Percentiles rank a stretch among this genome's conserved stretches.
Conservation (phyloP, 129 eudicot genomes). For the Apium graveolens region DNA sequence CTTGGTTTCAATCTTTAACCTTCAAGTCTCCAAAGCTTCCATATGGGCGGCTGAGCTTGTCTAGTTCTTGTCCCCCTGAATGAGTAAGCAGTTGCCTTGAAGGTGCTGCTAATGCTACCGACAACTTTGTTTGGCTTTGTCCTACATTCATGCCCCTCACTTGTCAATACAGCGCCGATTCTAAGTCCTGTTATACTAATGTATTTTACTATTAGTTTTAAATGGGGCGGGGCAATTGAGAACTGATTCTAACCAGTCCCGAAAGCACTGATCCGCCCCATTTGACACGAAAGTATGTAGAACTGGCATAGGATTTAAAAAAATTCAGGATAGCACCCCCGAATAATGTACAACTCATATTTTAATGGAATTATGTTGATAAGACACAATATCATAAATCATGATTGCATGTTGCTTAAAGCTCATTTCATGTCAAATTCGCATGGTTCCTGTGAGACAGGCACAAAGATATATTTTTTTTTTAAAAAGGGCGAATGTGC, state of each 20-base stretch:
- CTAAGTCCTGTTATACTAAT: not conserved
- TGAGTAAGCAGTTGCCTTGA: conserved; percentile 44
- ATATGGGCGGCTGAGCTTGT: conserved; percentile 66
- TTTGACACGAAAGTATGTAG: not conserved
- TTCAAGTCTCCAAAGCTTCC: conserved; percentile 19
- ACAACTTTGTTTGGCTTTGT: conserved; percentile 52
- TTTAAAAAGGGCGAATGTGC: not conserved
- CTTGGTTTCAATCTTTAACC: conserved; percentile 22
- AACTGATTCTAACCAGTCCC: not conserved
- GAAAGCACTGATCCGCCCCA: not conserved
- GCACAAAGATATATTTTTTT: no score
- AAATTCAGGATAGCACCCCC: not conserved
- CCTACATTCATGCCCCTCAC: conserved; percentile 42
- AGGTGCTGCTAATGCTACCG: conserved; percentile 48
- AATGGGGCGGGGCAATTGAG: not conserved
- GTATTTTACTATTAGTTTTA: not conserved
- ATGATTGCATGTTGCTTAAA: not conserved
- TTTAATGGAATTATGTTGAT: not conserved
- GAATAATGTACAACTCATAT: not conserved
- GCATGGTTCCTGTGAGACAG: conserved; percentile 1
- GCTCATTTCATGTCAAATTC: not conserved
- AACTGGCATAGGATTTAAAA: not conserved
- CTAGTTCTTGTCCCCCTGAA: conserved; percentile 58
- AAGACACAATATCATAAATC: not conserved
- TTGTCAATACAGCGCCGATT: not conserved